These are phyloP conservation scores for Neurospora sp. DNA, from an alignment of 495 filamentous ascomycete genomes.

Conservation along the genomic window DNA sequence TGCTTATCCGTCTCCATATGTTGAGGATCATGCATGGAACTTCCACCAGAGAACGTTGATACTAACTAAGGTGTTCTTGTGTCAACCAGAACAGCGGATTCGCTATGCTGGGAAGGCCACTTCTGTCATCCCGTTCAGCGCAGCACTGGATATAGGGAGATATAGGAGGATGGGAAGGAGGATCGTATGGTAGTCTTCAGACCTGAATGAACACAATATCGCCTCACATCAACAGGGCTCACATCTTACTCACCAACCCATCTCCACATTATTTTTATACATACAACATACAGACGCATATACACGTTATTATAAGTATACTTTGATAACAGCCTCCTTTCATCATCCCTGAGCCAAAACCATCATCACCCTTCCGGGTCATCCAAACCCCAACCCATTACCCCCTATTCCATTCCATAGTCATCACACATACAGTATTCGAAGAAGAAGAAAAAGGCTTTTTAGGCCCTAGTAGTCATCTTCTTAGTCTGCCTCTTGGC, in stretches of 20 bases:
- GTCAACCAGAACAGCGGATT: not conserved
- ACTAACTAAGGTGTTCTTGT: not conserved
- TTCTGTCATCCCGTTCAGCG: not conserved
- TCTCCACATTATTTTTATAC: not conserved
- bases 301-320: not conserved
- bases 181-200: not conserved
- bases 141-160: not conserved
- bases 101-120: not conserved
- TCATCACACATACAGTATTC: not conserved
- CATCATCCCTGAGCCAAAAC: not conserved
- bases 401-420: not conserved
- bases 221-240: not conserved
- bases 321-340: not conserved
- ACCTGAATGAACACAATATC: not conserved
- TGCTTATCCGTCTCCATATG: not conserved
- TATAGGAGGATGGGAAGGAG: not conserved
- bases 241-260: not conserved
- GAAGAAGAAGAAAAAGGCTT: not conserved
- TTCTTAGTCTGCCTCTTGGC: constrained; percentile 64
- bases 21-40: not conserved
- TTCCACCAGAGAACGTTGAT: not conserved
- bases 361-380: not conserved
- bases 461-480: constrained; percentile 43
- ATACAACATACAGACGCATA: not conserved
- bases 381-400: not conserved